These are phyloP conservation scores for Rutidosis leptorrhynchoides DNA, from an alignment of 129 eudicot species.

Conservation along the genomic window DNA sequence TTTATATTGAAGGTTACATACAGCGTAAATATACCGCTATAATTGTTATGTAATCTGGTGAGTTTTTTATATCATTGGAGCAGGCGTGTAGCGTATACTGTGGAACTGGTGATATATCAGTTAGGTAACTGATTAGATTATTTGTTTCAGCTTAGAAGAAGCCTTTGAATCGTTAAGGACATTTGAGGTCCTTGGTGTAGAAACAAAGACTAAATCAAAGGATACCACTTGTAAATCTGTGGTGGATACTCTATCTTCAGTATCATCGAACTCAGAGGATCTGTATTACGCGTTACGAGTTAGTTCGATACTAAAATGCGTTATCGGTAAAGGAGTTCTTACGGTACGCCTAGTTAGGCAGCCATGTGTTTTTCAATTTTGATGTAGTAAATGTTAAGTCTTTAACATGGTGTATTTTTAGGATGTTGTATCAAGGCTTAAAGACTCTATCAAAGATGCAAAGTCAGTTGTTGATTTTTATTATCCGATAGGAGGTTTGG, in stretches of 20 bases:
- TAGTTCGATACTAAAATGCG: slow-evolving; percentile 60
- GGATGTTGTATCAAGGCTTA: slow-evolving; percentile 57
- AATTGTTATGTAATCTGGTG: not conserved
- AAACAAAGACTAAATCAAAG: slow-evolving; percentile 40
- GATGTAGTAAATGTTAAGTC: not conserved
- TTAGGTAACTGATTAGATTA: slow-evolving; percentile 17
- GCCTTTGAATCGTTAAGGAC: slow-evolving; percentile 72
- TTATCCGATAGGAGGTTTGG: slow-evolving; percentile 63
- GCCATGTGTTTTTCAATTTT: not conserved
- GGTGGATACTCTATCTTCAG: slow-evolving; percentile 45
- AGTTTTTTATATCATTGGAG: not conserved
- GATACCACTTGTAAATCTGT: slow-evolving; percentile 52
- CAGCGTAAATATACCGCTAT: not conserved
- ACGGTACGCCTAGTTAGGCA: slow-evolving; percentile 43
- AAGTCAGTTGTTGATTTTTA: slow-evolving; percentile 64
- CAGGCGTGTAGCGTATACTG: too few relatives aligned
- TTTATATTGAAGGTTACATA: too few relatives aligned
- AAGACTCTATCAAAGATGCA: slow-evolving; percentile 49
- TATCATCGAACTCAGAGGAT: slow-evolving; percentile 62
- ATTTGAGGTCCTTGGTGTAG: slow-evolving; percentile 70
- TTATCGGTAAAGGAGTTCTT: slow-evolving; percentile 39
- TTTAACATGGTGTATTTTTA: slow-evolving; percentile 25
- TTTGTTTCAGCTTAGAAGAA: slow-evolving; percentile 67
- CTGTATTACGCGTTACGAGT: slow-evolving; percentile 58
- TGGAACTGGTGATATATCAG: slow-evolving; percentile 3